phyloP scores from a whole-genome alignment of 164 flowering plant species.

The Vitis riparia region DNA sequence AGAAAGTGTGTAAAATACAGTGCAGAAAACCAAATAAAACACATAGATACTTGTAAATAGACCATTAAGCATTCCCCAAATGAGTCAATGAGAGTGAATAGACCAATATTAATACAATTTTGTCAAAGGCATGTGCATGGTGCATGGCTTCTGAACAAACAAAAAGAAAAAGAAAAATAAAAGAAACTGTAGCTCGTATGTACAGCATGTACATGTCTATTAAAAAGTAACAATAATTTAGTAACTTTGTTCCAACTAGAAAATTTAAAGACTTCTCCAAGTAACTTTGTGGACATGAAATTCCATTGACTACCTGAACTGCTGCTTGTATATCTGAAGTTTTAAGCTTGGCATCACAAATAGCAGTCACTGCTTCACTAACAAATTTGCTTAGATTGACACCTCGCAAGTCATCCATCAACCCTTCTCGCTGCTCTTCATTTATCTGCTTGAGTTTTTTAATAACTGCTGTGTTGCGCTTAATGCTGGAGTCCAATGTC shows the following conservation, averaged over 20 bases:
- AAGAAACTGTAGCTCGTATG: no score
- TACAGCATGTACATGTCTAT: not conserved
- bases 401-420: conserved; percentile 79
- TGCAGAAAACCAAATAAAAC: not conserved
- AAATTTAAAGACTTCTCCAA: no score
- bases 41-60: no score
- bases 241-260: no score
- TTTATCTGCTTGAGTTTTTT: conserved; percentile 92
- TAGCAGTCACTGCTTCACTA: conserved; percentile 96
- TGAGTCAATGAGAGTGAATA: no score
- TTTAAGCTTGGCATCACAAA: conserved; percentile 91
- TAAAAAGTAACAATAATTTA: no score
- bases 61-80: no score
- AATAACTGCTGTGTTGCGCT: conserved; percentile 91
- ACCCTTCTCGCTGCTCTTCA: conserved; percentile 87
- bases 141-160: no score
- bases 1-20: conserved; percentile 5
- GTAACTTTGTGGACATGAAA: not conserved
- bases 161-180: no score
- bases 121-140: no score
- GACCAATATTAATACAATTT: no score
- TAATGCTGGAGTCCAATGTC: conserved; percentile 94
- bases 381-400: conserved; percentile 97
- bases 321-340: conserved; percentile 91
- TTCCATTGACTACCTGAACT: conserved; percentile 63